phyloP scores from a whole-genome alignment of 495 filamentous ascomycete genomes.

The Daldinia childiae region DNA sequence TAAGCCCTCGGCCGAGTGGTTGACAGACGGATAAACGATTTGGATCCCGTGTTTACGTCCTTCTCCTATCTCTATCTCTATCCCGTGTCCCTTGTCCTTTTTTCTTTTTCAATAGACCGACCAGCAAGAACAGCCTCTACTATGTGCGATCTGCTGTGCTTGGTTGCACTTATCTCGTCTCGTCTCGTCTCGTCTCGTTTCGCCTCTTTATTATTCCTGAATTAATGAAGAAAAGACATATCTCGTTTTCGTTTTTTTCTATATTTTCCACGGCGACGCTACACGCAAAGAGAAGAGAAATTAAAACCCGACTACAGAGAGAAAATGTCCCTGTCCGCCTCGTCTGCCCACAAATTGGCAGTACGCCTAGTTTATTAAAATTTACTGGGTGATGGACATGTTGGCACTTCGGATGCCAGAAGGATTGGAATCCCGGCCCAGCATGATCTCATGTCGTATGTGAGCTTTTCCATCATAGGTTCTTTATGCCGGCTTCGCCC shows the following conservation, averaged over 20 bases:
- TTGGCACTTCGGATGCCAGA: background rate
- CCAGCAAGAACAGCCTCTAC: background rate
- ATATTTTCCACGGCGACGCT: background rate
- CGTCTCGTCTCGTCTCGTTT: no score
- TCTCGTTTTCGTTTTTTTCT: background rate
- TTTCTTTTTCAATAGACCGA: background rate
- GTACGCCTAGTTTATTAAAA: background rate
- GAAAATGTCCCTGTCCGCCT: background rate
- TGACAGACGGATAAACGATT: background rate
- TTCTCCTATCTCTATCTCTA: background rate
- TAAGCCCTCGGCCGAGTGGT: background rate
- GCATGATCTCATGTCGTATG: constrained; percentile 12
- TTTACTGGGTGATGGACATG: background rate
- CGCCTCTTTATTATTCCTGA: background rate
- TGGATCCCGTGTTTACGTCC: background rate
- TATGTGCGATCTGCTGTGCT: background rate
- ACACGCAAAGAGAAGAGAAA: background rate
- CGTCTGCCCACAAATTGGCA: background rate
- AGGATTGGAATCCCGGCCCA: constrained; percentile 21
- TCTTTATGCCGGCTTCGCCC: background rate
- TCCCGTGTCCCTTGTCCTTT: background rate
- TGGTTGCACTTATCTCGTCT: background rate
- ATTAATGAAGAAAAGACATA: background rate
- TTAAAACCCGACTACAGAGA: background rate
- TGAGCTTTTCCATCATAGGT: background rate